phyloP scores from a whole-genome alignment of 768 basidiomycete genomes.

The Bullera alba region DNA sequence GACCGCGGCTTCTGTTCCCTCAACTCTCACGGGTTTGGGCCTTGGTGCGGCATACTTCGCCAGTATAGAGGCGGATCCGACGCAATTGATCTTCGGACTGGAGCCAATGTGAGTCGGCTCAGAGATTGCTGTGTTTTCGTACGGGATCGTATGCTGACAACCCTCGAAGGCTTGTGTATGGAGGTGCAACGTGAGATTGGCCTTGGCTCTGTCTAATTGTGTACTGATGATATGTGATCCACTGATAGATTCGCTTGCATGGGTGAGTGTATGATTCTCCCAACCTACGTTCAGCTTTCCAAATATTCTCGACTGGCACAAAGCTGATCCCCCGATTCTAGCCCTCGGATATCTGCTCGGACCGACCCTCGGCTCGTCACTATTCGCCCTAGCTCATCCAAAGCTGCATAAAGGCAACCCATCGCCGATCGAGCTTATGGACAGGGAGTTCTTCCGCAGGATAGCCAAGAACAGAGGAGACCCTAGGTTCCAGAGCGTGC shows the following conservation, averaged over 20 bases:
- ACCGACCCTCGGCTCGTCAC: conserved; percentile 41
- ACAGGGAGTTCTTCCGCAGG: conserved; percentile 34
- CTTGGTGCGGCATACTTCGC: conserved; percentile 42
- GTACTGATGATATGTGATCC: neutral
- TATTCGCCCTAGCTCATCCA: conserved; percentile 40
- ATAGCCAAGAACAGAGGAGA: conserved; percentile 44
- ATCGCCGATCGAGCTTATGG: conserved; percentile 36
- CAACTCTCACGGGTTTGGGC: conserved; percentile 33
- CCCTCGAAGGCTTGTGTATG: conserved; percentile 31
- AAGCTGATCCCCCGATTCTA: too few species aligned
- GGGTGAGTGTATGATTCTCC: conserved; percentile 21
- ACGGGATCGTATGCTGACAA: neutral
- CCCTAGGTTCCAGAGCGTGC: conserved; percentile 44
- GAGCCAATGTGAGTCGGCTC: conserved; percentile 40
- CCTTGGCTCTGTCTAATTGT: neutral
- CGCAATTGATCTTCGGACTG: conserved; percentile 42
- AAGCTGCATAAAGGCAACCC: conserved; percentile 23
- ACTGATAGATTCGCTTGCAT: conserved; percentile 31
- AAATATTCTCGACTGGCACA: neutral
- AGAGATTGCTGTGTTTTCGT: neutral
- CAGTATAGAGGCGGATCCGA: conserved; percentile 40
- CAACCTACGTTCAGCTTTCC: neutral
- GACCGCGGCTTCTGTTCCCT: conserved; percentile 36
- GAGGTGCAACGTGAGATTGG: conserved; percentile 41
- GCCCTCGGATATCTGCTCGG: conserved; percentile 43